Percentiles rank a stretch among this genome's conserved stretches.
Evolutionary conservation across 495 filamentous ascomycete genomes (phyloP).

Genomic region (Patellaria atrata): DNA sequence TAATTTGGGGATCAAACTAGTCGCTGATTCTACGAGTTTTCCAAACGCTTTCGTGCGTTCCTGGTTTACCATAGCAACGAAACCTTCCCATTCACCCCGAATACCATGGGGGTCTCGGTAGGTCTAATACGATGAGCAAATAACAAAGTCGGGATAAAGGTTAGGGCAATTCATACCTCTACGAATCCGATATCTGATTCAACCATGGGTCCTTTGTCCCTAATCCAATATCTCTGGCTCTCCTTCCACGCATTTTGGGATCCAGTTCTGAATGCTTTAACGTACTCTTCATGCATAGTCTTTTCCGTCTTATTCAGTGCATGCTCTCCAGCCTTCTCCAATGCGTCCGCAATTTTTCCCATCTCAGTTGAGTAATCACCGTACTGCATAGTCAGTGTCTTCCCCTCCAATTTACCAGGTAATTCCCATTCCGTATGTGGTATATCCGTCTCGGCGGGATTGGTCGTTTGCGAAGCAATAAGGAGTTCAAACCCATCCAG

Average conservation of each 20-base stretch:
- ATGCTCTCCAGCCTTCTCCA: slow-evolving; percentile 57
- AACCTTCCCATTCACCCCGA: slow-evolving; percentile 94
- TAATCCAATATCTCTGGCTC: slow-evolving; percentile 81
- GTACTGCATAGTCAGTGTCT: slow-evolving; percentile 60
- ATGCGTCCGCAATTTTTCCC: slow-evolving; percentile 55
- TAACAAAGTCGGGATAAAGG: no score
- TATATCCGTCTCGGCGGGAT: slow-evolving; percentile 54
- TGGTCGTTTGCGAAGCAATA: slow-evolving; percentile 57
- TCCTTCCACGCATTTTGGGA: slow-evolving; percentile 83
- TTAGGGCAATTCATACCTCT: slow-evolving; percentile 33
- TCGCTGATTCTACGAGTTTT: slow-evolving; percentile 65
- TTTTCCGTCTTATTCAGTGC: slow-evolving; percentile 76
- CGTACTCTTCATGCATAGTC: slow-evolving; percentile 71
- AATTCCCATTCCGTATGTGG: slow-evolving; percentile 52
- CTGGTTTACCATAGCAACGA: slow-evolving; percentile 64
- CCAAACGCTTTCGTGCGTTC: slow-evolving; percentile 87
- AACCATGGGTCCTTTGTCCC: slow-evolving; percentile 75
- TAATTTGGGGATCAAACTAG: slow-evolving; percentile 68
- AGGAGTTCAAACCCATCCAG: slow-evolving; percentile 61
- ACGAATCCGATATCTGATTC: slow-evolving; percentile 92
- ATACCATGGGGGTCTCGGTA: slow-evolving; percentile 90
- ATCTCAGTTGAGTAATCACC: slow-evolving; percentile 75
- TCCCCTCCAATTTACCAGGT: slow-evolving; percentile 49
- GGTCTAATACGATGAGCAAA: slow-evolving; percentile 31
- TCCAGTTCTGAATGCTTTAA: slow-evolving; percentile 69